These are phyloP conservation scores for Neopestalotiopsis sp. DNA, from an alignment of 2,329 filamentous ascomycete species.

Conservation along the genomic window DNA sequence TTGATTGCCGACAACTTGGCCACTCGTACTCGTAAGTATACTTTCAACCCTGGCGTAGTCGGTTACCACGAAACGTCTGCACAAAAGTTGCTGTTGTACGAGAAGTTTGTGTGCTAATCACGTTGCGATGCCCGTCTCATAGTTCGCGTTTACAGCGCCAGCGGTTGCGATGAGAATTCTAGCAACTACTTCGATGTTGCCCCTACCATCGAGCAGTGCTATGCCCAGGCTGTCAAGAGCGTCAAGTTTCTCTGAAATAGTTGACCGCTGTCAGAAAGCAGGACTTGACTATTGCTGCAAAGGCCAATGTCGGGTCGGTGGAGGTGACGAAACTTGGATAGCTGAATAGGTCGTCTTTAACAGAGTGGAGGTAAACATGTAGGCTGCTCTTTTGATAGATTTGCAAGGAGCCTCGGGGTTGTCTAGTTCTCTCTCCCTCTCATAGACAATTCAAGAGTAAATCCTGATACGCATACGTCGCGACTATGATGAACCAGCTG, in stretches of 20 bases:
- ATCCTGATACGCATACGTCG: background rate
- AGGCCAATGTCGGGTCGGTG: background rate
- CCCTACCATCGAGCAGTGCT: conserved; percentile 13
- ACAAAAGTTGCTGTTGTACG: background rate
- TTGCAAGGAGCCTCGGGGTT: background rate
- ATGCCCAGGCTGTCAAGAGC: background rate
- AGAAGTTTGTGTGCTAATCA: background rate
- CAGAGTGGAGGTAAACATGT: background rate
- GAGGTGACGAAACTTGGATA: background rate
- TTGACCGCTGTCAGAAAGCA: background rate
- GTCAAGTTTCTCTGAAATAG: conserved; percentile 16
- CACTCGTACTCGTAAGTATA: conserved; percentile 18
- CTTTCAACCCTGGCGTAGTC: background rate
- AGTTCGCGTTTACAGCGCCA: conserved; percentile 17
- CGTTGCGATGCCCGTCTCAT: background rate
- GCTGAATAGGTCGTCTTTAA: background rate
- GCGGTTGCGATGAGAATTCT: conserved; percentile 8
- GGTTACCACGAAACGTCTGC: background rate
- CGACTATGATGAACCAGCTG: background rate
- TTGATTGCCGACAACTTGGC: conserved; percentile 19
- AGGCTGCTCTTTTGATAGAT: background rate
- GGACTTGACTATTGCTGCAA: too few species aligned
- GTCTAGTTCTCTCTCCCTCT: background rate
- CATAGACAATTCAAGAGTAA: background rate
- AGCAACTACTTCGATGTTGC: conserved; percentile 19